Evolutionary conservation across 148 eudicot genomes (phyloP).

Genomic region (Rhododendron kiyosumense): DNA sequence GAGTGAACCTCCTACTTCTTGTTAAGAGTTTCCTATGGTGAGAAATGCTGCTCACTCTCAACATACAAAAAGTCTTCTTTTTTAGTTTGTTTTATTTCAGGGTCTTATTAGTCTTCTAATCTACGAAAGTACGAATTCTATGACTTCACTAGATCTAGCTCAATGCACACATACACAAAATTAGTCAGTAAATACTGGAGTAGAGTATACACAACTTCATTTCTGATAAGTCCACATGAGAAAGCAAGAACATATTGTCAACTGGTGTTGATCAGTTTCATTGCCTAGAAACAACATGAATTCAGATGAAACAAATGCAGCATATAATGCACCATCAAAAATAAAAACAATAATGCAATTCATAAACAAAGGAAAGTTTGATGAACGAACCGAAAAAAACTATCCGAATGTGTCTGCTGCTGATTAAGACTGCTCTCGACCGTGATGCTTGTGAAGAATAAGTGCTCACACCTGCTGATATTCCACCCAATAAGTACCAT

Average conservation of each 20-base stretch:
- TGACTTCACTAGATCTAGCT: not conserved
- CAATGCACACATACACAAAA: not conserved
- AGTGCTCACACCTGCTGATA: conserved; percentile 77
- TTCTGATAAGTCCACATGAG: not conserved
- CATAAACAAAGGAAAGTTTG: not conserved
- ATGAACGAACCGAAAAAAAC: conserved; percentile 53
- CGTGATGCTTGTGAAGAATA: conserved; percentile 63
- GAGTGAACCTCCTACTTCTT: not conserved
- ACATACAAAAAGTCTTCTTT: not conserved
- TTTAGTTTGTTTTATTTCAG: not conserved
- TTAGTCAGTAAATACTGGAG: not conserved
- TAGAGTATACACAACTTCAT: not conserved
- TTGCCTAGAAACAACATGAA: not conserved
- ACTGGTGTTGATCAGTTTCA: not conserved
- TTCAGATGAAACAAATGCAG: not conserved
- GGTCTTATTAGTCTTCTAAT: not conserved
- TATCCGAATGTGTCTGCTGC: conserved; percentile 63
- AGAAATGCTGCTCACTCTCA: no score
- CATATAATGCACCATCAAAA: no score
- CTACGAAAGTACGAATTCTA: not conserved
- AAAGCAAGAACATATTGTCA: not conserved
- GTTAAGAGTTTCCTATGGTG: no score
- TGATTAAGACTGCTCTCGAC: conserved; percentile 68
- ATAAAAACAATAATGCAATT: not conserved
- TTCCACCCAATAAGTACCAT: conserved; percentile 60